Base-by-base conservation (phyloP, 2,329 filamentous ascomycete genomes). In the Microcyclospora pomicola region DNA sequence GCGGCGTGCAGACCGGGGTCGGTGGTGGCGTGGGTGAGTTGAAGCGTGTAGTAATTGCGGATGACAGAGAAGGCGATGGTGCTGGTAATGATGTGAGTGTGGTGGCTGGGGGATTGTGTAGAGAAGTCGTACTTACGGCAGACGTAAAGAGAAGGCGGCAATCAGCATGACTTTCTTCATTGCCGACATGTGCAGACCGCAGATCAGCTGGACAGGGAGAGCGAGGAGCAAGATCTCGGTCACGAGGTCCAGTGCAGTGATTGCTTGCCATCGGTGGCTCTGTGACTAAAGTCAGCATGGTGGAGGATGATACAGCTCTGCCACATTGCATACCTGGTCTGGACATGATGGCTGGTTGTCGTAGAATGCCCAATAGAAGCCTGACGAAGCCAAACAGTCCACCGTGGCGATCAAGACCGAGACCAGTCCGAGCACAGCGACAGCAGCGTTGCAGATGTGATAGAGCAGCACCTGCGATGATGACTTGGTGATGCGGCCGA, bases 191-290 rank as follows among this genome's bases (percentile, higher is more conserved):
- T 60, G 58, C n/a, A 62, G 46, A 15, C 45, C 47, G 55, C 56
- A 60, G 15, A 61, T 51, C 4, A 61, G 51, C 11, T 58, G 51
- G 15, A 58, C 34, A 6, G 53, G 53, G 15, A 61, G 39, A 9
- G 40, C 48, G 12, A 62, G 43, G 11, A 61, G 43, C 5, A 52
- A 11, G 6, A 53, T 29, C 41, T 61, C 59, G 9, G 56, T 61
- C 6, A 55, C 39, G 31, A 62, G 47, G 42, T 66, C 62, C 24
- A 65, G 51, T 1, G 48, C 58, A 7, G 60, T 60, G 38, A 64
- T 53, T 2, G 54, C 45, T 44, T 59, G 55, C 62, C 56, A 64
- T 33, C 58, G 50, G 11, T 39, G 33, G 38, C 33, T 39, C 54
- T 56, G 36, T 27, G 15, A 9, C 31, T 35, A 16, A 30, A 11